phyloP scores from a whole-genome alignment of 495 filamentous ascomycete genomes.

The Penicillium robsamsonii region DNA sequence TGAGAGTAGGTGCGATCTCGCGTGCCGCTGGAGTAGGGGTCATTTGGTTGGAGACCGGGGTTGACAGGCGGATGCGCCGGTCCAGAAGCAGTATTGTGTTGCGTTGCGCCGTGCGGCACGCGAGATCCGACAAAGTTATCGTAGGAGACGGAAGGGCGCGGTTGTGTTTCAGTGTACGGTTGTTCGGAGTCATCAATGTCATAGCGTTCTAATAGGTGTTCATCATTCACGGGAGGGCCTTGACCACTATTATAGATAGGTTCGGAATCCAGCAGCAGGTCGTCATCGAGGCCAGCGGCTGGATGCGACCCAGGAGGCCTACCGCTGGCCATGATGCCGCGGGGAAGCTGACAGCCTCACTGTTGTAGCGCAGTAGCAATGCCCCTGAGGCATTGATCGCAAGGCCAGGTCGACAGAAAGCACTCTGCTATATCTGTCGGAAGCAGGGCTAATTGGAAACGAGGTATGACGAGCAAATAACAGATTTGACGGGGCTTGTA shows the following conservation, averaged over 20 bases:
- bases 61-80: slow-evolving; percentile 32
- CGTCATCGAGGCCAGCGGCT: slow-evolving; percentile 58
- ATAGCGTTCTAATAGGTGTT: slow-evolving; percentile 69
- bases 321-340: slow-evolving; percentile 55
- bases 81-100: slow-evolving; percentile 21
- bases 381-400: slow-evolving; percentile 50
- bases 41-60: slow-evolving; percentile 30
- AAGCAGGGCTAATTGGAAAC: not conserved
- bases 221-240: slow-evolving; percentile 70
- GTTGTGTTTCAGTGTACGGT: slow-evolving; percentile 44
- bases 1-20: slow-evolving; percentile 69
- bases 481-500: slow-evolving; percentile 12
- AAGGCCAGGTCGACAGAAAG: slow-evolving; percentile 8
- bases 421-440: slow-evolving; percentile 8
- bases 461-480: slow-evolving; percentile 2
- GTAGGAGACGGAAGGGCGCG: slow-evolving; percentile 86
- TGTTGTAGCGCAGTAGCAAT: slow-evolving; percentile 23
- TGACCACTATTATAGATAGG: slow-evolving; percentile 71
- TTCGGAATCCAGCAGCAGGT: slow-evolving; percentile 70
- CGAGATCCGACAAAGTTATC: slow-evolving; percentile 85
- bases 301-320: slow-evolving; percentile 62
- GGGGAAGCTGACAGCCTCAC: slow-evolving; percentile 44
- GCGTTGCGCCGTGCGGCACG: slow-evolving; percentile 44
- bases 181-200: slow-evolving; percentile 62
- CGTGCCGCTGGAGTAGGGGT: slow-evolving; percentile 49